These are phyloP conservation scores for Marsdenia floribunda DNA, from an alignment of 257 asterid genomes.

Conservation along the genomic window DNA sequence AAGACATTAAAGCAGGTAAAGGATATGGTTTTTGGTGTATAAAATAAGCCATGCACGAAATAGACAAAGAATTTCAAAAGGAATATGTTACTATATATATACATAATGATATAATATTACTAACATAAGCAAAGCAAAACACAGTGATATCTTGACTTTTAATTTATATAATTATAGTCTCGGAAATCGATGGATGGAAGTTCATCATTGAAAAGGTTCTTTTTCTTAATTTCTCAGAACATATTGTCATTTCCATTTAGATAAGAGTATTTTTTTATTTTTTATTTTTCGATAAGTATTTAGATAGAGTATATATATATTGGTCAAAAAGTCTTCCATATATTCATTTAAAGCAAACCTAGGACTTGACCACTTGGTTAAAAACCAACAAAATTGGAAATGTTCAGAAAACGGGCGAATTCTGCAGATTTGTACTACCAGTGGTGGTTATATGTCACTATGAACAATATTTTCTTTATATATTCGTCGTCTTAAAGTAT, in stretches of 20 bases:
- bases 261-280: no score
- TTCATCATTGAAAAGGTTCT: background rate
- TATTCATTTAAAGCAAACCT: background rate
- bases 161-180: background rate
- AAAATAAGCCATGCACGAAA: background rate
- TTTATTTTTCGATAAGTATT: no score
- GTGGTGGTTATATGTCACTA: slow-evolving; percentile 30
- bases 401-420: slow-evolving; percentile 1
- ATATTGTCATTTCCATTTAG: background rate
- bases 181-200: background rate
- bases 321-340: slow-evolving; percentile 7
- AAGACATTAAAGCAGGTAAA: background rate
- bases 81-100: background rate
- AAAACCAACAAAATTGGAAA: background rate
- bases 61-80: background rate
- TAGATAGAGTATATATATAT: background rate
- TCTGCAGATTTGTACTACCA: background rate
- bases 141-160: background rate
- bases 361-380: background rate
- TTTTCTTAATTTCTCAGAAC: background rate
- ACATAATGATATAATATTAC: background rate
- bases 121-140: background rate
- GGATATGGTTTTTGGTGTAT: background rate
- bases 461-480: slow-evolving; percentile 12
- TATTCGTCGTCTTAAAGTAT: background rate